Evolutionary conservation across 2,329 filamentous ascomycete genomes (phyloP).

Genomic region (Talaromyces sp.): DNA sequence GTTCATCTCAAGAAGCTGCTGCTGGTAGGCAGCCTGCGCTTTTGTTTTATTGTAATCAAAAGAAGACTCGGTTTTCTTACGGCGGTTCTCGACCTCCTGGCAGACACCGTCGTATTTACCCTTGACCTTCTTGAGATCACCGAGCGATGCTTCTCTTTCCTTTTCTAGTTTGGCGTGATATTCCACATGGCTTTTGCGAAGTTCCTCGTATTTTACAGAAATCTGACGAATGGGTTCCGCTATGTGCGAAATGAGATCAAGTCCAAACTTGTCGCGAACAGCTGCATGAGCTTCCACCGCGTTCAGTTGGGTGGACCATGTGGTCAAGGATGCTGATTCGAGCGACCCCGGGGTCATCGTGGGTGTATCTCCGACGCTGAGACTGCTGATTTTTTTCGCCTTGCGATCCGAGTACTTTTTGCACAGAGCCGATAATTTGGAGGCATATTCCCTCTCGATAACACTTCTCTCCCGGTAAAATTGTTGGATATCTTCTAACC

Average conservation of each 20-base stretch:
- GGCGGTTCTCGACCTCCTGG: conserved; percentile 87
- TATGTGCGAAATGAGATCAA: conserved; percentile 70
- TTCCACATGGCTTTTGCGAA: conserved; percentile 85
- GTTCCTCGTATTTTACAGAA: conserved; percentile 73
- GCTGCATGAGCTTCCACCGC: conserved; percentile 81
- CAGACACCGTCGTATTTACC: conserved; percentile 87
- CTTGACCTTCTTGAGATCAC: conserved; percentile 84
- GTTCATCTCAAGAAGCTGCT: conserved; percentile 91
- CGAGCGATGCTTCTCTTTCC: conserved; percentile 78
- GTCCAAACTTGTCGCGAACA: conserved; percentile 82
- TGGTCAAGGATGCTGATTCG: conserved; percentile 93
- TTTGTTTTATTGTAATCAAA: conserved; percentile 83
- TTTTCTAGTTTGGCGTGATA: conserved; percentile 84
- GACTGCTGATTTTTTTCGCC: conserved; percentile 74
- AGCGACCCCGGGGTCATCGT: conserved; percentile 90
- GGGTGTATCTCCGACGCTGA: conserved; percentile 92
- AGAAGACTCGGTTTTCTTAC: conserved; percentile 92
- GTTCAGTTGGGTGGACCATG: conserved; percentile 89
- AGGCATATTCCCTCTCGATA: conserved; percentile 95
- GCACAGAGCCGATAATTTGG: conserved; percentile 78
- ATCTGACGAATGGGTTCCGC: conserved; percentile 81
- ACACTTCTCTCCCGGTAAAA: conserved; percentile 93
- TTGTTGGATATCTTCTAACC: conserved; percentile 93
- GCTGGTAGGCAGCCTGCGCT: conserved; percentile 84
- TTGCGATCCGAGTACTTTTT: conserved; percentile 99